A percentile compares a stretch with the other conserved stretches of the same genome.
These are phyloP conservation scores for Rhododendron molle DNA, from an alignment of 148 eudicot genomes.

Conservation along the genomic window DNA sequence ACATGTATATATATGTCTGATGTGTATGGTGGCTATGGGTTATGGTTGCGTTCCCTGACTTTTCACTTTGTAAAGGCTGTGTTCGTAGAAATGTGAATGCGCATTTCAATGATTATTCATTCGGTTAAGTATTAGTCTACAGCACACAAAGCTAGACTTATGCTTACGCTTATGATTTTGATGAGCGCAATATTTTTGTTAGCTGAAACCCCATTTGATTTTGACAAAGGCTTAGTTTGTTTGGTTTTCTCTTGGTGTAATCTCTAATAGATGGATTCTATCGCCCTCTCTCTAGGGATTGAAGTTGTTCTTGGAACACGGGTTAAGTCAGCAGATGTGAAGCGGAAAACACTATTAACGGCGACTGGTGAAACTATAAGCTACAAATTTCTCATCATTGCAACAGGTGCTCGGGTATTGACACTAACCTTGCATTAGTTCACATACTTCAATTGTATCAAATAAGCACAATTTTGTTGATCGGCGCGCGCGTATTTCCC, in stretches of 20 bases:
- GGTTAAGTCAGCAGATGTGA: constrained; percentile 89
- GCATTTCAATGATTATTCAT: too few species aligned
- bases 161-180: background rate
- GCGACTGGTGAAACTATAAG: too few species aligned
- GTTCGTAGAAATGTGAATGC: background rate
- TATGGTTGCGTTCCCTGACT: too few species aligned
- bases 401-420: too few species aligned
- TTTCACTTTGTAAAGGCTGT: background rate
- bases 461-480: too few species aligned
- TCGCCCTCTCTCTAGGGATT: constrained; percentile 48
- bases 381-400: too few species aligned
- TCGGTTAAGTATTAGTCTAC: background rate
- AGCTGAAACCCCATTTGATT: background rate
- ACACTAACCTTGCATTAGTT: too few species aligned
- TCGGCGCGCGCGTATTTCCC: too few species aligned
- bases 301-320: constrained; percentile 93
- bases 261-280: constrained; percentile 7
- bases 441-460: too few species aligned
- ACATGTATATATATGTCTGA: too few species aligned
- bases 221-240: background rate
- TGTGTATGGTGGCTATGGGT: too few species aligned
- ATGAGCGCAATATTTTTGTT: background rate
- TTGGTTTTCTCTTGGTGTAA: background rate
- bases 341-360: constrained; percentile 79
- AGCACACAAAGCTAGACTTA: background rate